Percentiles rank a stretch among this genome's conserved stretches.
Evolutionary conservation across 116 monocot genomes (phyloP).

Genomic region (Cymodocea nodosa): DNA sequence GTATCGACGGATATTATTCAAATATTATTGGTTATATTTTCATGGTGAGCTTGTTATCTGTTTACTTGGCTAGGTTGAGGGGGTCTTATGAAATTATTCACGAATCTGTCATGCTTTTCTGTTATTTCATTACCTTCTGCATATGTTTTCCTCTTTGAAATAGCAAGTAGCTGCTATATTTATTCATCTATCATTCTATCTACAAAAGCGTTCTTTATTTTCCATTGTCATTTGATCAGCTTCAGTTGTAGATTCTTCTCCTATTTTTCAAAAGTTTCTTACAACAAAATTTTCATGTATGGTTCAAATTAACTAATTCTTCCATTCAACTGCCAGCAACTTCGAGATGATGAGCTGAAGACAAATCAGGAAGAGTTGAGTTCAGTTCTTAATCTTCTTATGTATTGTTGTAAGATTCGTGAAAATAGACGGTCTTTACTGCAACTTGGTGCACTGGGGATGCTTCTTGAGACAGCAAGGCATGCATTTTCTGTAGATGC

Average conservation of each 20-base stretch:
- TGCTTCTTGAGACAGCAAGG: conserved; percentile 85
- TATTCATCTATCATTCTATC: too few species aligned
- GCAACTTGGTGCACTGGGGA: conserved; percentile 57
- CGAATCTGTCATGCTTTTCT: too few species aligned
- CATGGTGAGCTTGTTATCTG: neutral
- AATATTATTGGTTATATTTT: neutral
- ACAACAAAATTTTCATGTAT: neutral
- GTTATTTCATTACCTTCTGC: too few species aligned
- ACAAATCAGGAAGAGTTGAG: conserved; percentile 82
- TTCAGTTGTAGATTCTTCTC: too few species aligned
- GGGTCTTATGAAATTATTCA: too few species aligned
- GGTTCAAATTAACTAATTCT: neutral
- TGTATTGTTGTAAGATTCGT: conserved; percentile 94
- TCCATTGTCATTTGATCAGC: too few species aligned
- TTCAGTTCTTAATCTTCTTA: conserved; percentile 82
- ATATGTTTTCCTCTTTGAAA: too few species aligned
- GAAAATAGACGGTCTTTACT: conserved; percentile 79
- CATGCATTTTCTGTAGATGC: conserved; percentile 89
- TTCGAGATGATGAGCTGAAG: conserved; percentile 72
- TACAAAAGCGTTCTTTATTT: too few species aligned
- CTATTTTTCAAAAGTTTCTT: too few species aligned
- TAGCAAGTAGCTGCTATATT: too few species aligned
- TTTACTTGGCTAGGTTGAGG: too few species aligned
- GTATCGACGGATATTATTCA: too few species aligned
- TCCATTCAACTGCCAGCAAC: conserved; percentile 30